Percentiles rank a stretch among this genome's conserved stretches.
Evolutionary conservation across 208 protist species (phyloP).

Genomic region (Trypanosoma caninum): DNA sequence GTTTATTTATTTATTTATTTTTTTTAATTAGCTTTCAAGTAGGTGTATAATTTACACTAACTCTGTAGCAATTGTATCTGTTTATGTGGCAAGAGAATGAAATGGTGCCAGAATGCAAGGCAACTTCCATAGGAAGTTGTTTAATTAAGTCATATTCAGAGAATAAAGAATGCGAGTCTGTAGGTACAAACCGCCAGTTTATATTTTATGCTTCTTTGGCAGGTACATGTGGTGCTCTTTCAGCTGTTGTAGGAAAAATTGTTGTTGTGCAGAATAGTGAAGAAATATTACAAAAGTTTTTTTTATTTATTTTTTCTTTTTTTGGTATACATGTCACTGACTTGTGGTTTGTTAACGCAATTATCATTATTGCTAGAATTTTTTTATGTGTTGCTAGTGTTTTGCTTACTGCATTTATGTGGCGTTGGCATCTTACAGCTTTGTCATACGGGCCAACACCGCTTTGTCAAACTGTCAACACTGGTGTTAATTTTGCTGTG

Average conservation of each 20-base stretch:
- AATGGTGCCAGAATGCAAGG: no score
- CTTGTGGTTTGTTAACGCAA: background rate
- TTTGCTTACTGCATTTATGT: constrained; percentile 79
- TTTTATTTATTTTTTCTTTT: background rate
- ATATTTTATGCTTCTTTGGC: constrained; percentile 68
- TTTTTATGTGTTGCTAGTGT: constrained; percentile 51
- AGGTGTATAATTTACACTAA: no score
- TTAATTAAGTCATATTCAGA: no score
- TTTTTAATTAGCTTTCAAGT: no score
- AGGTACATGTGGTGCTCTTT: constrained; percentile 63
- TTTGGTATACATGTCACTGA: background rate
- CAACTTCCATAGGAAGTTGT: no score
- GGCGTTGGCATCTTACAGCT: constrained; percentile 81
- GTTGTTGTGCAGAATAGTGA: constrained; percentile 35
- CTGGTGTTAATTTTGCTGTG: constrained; percentile 77
- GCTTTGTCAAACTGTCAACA: constrained; percentile 83
- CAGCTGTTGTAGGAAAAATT: constrained; percentile 69
- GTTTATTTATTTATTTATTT: background rate
- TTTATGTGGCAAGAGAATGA: no score
- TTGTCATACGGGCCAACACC: constrained; percentile 78
- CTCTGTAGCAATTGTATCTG: background rate
- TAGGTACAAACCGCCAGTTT: constrained; percentile 25
- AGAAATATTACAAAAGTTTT: background rate
- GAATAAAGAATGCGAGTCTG: background rate
- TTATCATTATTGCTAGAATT: constrained; percentile 39